A percentile compares a stretch with the other conserved stretches of the same genome.
phyloP scores from a whole-genome alignment of 2,329 filamentous ascomycete genomes.

The Ophiostoma sp. region DNA sequence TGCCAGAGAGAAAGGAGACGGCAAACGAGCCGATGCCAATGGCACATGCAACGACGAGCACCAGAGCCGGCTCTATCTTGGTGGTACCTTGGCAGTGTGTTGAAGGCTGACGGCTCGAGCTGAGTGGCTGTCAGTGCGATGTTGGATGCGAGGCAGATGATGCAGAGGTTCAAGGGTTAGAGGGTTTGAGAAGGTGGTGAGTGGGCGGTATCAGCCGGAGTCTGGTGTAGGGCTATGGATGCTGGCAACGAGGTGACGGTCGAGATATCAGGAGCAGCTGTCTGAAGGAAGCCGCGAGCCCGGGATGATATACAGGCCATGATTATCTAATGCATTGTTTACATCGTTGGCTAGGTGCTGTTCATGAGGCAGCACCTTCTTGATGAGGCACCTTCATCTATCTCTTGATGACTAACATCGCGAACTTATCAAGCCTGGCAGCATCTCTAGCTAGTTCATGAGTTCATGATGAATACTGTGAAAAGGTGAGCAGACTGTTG shows the following conservation, averaged over 20 bases:
- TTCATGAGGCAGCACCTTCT: background rate
- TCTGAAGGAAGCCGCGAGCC: background rate
- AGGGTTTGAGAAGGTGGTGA: too few relatives aligned
- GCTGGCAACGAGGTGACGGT: too few relatives aligned
- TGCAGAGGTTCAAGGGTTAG: too few relatives aligned
- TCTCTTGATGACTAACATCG: background rate
- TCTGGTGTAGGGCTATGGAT: too few relatives aligned
- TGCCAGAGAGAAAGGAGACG: constrained; percentile 11
- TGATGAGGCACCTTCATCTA: background rate
- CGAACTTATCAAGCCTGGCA: too few relatives aligned
- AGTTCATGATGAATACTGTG: too few relatives aligned
- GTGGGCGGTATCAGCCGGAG: too few relatives aligned
- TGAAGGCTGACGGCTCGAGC: background rate
- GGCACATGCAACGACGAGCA: constrained; percentile 5
- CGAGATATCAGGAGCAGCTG: too few relatives aligned
- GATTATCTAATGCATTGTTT: background rate
- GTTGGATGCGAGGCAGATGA: too few relatives aligned
- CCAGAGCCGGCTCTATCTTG: background rate
- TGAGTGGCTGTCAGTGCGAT: too few relatives aligned
- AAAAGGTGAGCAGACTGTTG: too few relatives aligned
- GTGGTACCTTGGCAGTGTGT: background rate
- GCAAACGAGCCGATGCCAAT: constrained; percentile 14
- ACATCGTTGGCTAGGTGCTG: background rate
- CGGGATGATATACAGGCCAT: background rate
- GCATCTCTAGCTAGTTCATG: too few relatives aligned